These are phyloP conservation scores for Acanthamoeba healyi DNA, from an alignment of 208 protist species.

Conservation along the genomic window DNA sequence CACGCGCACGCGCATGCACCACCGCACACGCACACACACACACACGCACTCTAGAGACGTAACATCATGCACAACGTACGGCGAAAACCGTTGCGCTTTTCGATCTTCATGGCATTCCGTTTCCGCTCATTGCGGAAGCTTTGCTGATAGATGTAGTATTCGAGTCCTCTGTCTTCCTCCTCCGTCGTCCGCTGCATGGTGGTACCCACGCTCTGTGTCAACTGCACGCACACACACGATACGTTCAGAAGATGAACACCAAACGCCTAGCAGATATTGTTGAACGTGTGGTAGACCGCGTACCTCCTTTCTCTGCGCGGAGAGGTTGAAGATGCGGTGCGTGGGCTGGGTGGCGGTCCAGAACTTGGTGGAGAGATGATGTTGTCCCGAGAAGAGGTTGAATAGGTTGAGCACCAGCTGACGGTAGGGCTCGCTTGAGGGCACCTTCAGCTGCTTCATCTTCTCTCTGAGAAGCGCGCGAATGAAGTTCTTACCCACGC, in stretches of 20 bases:
- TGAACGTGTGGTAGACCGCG: not conserved
- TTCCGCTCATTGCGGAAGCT: not conserved
- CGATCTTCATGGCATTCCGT: not conserved
- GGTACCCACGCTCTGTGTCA: not conserved
- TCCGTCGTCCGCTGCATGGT: not conserved
- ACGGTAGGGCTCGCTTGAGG: constrained; percentile 63
- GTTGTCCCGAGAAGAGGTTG: not conserved
- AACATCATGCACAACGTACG: not conserved
- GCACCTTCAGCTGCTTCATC: constrained; percentile 70
- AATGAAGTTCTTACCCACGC: constrained; percentile 68
- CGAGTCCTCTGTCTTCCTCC: not conserved
- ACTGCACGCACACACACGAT: not conserved
- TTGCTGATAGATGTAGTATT: constrained; percentile 25
- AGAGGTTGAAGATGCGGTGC: not conserved
- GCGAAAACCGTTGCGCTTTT: not conserved
- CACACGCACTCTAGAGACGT: too few relatives aligned
- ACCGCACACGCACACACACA: not conserved
- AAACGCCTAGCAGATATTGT: not conserved
- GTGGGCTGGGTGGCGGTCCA: constrained; percentile 5
- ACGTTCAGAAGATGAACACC: too few relatives aligned
- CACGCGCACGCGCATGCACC: too few relatives aligned
- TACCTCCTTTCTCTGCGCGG: not conserved
- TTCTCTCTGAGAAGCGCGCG: constrained; percentile 31
- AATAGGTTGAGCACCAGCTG: constrained; percentile 45
- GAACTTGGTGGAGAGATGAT: not conserved